Evolutionary conservation across 2,329 filamentous ascomycete genomes (phyloP).

Genomic region (Orbilia blumenaviensis): DNA sequence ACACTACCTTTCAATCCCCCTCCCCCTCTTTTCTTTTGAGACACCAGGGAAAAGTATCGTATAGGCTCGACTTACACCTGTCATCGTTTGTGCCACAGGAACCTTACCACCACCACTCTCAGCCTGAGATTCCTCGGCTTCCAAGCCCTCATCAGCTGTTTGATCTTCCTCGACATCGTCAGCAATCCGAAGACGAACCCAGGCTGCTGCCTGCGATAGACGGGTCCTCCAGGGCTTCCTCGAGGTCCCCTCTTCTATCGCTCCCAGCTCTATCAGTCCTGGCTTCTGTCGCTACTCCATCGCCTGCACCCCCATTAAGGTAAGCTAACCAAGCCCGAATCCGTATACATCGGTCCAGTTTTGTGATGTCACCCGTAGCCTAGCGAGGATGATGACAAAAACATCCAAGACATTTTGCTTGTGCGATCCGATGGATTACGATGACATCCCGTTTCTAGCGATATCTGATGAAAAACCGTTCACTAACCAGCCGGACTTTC

Average conservation of each 20-base stretch:
- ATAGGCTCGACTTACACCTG: slow-evolving; percentile 23
- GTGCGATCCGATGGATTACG: slow-evolving; percentile 39
- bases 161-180: slow-evolving; percentile 46
- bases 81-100: slow-evolving; percentile 30
- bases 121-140: slow-evolving; percentile 49
- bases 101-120: slow-evolving; percentile 54
- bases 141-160: slow-evolving; percentile 49
- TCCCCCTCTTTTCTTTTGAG: background rate
- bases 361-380: slow-evolving; percentile 55
- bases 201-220: slow-evolving; percentile 53
- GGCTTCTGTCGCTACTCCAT: slow-evolving; percentile 58
- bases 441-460: slow-evolving; percentile 51
- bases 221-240: slow-evolving; percentile 56
- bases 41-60: background rate
- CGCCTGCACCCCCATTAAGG: slow-evolving; percentile 56
- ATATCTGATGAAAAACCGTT: slow-evolving; percentile 31
- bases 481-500: slow-evolving; percentile 51
- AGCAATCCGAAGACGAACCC: slow-evolving; percentile 39
- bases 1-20: too few species aligned
- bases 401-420: slow-evolving; percentile 46
- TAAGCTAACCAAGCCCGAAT: slow-evolving; percentile 51
- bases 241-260: slow-evolving; percentile 57
- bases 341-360: background rate
- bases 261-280: slow-evolving; percentile 56
- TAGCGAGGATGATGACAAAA: slow-evolving; percentile 27